These are phyloP conservation scores for Stygiomarasmius scandens DNA, from an alignment of 1,284 basidiomycete genomes.

Conservation along the genomic window DNA sequence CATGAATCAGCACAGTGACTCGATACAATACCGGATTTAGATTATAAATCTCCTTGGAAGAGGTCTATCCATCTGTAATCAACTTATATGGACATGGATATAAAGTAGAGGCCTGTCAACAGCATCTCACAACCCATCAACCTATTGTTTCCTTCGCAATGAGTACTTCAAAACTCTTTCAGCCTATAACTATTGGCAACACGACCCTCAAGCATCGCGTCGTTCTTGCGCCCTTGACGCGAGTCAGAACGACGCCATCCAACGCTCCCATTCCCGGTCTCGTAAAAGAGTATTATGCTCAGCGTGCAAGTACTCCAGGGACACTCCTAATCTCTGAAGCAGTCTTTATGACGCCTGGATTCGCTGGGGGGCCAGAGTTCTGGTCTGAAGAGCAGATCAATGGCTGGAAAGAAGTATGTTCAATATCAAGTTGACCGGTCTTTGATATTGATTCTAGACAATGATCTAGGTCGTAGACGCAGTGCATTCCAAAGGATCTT, in stretches of 20 bases:
- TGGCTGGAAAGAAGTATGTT: background rate
- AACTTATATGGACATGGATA: no score
- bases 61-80: no score
- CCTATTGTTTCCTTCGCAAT: no score
- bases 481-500: conserved; percentile 40
- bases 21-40: no score
- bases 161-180: conserved; percentile 15
- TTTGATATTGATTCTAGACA: background rate
- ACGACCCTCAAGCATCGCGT: conserved; percentile 19
- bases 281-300: conserved; percentile 31
- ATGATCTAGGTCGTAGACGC: conserved; percentile 23
- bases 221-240: conserved; percentile 20
- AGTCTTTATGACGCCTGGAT: conserved; percentile 23
- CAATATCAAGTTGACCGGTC: no score
- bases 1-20: no score
- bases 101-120: no score
- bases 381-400: conserved; percentile 16
- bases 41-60: no score
- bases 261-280: conserved; percentile 20
- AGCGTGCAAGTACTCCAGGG: conserved; percentile 28
- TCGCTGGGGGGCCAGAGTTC: conserved; percentile 25
- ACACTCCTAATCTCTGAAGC: conserved; percentile 35
- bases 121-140: no score
- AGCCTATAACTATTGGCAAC: conserved; percentile 13
- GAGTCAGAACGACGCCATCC: conserved; percentile 6